These are phyloP conservation scores for Cordyceps farinosa DNA, from an alignment of 2,329 filamentous ascomycete genomes.

Conservation along the genomic window DNA sequence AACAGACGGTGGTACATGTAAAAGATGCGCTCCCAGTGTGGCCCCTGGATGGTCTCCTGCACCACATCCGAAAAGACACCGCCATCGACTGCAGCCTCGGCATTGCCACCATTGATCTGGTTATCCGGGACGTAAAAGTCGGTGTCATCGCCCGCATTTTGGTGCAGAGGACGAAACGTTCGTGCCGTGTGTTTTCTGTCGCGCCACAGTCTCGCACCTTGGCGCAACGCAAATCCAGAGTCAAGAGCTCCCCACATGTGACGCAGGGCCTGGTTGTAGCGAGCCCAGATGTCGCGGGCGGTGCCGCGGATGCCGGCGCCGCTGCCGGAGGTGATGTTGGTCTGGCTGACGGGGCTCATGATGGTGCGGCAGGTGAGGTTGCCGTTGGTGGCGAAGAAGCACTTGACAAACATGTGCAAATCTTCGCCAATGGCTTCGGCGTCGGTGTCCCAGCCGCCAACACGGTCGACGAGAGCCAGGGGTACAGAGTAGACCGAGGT, in stretches of 20 bases:
- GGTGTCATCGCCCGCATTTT: conserved; percentile 40
- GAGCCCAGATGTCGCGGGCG: conserved; percentile 56
- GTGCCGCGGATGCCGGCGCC: conserved; percentile 48
- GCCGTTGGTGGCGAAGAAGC: conserved; percentile 70
- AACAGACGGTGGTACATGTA: conserved; percentile 65
- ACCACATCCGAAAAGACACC: conserved; percentile 55
- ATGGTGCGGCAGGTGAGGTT: conserved; percentile 63
- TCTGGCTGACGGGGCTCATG: conserved; percentile 67
- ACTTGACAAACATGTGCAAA: conserved; percentile 75
- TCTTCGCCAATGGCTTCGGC: conserved; percentile 72
- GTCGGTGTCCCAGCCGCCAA: conserved; percentile 69
- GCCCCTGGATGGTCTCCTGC: conserved; percentile 47
- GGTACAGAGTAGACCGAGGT: conserved; percentile 72
- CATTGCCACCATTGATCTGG: conserved; percentile 37
- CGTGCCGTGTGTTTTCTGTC: conserved; percentile 54
- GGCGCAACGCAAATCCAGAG: conserved; percentile 61
- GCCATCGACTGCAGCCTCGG: conserved; percentile 42
- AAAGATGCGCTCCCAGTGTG: conserved; percentile 54
- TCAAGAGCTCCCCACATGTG: conserved; percentile 76
- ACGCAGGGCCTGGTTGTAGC: conserved; percentile 68
- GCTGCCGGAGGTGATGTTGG: conserved; percentile 62
- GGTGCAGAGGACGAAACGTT: conserved; percentile 54
- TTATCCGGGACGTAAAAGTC: conserved; percentile 48
- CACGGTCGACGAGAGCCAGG: conserved; percentile 62
- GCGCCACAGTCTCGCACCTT: conserved; percentile 54